Conservation (phyloP, 345 rosid species). For the Rhodamnia argentea region DNA sequence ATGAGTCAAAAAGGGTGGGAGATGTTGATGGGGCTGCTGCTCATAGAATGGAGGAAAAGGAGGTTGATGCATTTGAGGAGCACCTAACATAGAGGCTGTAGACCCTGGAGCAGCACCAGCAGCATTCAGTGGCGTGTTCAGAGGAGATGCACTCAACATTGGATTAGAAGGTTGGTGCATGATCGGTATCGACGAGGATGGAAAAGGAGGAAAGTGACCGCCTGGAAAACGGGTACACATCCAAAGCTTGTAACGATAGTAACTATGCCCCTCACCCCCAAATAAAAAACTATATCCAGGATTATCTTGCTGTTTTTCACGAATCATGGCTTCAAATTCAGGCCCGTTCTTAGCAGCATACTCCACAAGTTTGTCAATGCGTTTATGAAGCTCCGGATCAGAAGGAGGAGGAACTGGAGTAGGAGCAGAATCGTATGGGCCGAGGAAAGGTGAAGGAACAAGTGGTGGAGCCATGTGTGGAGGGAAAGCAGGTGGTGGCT, state of each 20-base stretch:
- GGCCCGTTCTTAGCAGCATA: slow-evolving; percentile 88
- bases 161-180: slow-evolving; percentile 72
- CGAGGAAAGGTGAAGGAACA: slow-evolving; percentile 56
- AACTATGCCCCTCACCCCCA: slow-evolving; percentile 90
- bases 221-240: slow-evolving; percentile 49
- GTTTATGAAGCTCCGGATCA: slow-evolving; percentile 92
- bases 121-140: slow-evolving; percentile 14
- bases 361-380: slow-evolving; percentile 95
- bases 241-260: slow-evolving; percentile 85
- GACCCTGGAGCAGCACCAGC: slow-evolving; percentile 28
- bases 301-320: slow-evolving; percentile 89
- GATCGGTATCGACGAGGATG: slow-evolving; percentile 16
- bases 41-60: slow-evolving; percentile 77
- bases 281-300: slow-evolving; percentile 84
- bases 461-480: slow-evolving; percentile 64
- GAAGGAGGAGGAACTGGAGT: slow-evolving; percentile 72
- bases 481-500: slow-evolving; percentile 46
- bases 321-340: slow-evolving; percentile 93
- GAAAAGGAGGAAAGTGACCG: slow-evolving; percentile 58
- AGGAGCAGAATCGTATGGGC: slow-evolving; percentile 56
- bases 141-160: slow-evolving; percentile 40
- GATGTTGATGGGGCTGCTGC: slow-evolving; percentile 64
- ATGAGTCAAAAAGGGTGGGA: slow-evolving; percentile 46
- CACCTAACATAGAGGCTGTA: slow-evolving; percentile 29
- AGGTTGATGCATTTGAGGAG: slow-evolving; percentile 69